Percentiles rank a stretch among this genome's conserved stretches.
These are phyloP conservation scores for Spergularia bocconei DNA, from an alignment of 148 eudicot species.

Conservation along the genomic window DNA sequence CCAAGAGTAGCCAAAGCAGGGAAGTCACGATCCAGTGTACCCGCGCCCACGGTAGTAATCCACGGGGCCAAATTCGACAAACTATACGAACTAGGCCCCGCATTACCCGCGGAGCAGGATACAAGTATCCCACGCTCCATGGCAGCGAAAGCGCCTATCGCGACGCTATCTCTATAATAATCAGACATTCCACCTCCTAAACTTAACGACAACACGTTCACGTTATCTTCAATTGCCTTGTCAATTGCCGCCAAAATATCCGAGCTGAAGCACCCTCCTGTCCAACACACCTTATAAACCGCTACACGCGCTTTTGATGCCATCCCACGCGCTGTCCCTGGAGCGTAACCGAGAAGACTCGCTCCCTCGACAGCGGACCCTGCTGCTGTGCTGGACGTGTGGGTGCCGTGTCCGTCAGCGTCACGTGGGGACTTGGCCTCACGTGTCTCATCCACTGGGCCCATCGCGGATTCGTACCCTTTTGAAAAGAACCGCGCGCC, in stretches of 20 bases:
- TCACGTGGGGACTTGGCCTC: slow-evolving; percentile 59
- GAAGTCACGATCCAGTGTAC: slow-evolving; percentile 62
- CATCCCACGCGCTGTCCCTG: slow-evolving; percentile 68
- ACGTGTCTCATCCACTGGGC: slow-evolving; percentile 37
- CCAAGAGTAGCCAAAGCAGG: slow-evolving; percentile 50
- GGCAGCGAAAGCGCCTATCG: slow-evolving; percentile 64
- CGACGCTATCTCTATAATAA: slow-evolving; percentile 47
- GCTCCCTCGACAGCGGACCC: slow-evolving; percentile 50
- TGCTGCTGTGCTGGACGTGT: slow-evolving; percentile 57
- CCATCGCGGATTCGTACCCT: slow-evolving; percentile 56
- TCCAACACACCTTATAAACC: slow-evolving; percentile 60
- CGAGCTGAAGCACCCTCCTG: slow-evolving; percentile 55
- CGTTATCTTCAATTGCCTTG: slow-evolving; percentile 47
- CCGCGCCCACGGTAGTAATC: slow-evolving; percentile 72
- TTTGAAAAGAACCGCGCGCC: slow-evolving; percentile 45
- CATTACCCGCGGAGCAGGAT: slow-evolving; percentile 60
- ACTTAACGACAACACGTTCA: slow-evolving; percentile 52
- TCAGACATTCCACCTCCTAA: slow-evolving; percentile 56
- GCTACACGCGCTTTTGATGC: slow-evolving; percentile 57
- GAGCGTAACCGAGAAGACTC: slow-evolving; percentile 49
- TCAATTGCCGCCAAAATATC: slow-evolving; percentile 60
- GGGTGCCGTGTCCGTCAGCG: slow-evolving; percentile 72
- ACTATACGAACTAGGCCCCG: slow-evolving; percentile 44
- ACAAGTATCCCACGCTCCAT: slow-evolving; percentile 61
- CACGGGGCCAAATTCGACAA: slow-evolving; percentile 64